Conservation (phyloP, 202 grass and related monocot species). For the Digitaria exilis region DNA sequence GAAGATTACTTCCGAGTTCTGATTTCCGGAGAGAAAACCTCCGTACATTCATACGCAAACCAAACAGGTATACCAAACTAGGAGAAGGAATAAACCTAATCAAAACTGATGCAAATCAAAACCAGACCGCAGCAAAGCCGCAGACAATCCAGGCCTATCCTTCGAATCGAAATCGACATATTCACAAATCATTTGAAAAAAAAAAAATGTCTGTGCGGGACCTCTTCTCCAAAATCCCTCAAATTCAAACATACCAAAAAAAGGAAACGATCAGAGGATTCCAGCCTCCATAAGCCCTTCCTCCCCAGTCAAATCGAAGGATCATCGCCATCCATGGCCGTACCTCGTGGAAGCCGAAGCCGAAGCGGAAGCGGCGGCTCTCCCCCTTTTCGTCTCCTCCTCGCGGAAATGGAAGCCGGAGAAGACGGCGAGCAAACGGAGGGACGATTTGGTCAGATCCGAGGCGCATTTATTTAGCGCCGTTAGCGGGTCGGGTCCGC, state of each 20-base stretch:
- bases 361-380: constrained; percentile 2
- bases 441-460: constrained; percentile 53
- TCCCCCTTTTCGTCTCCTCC: neutral
- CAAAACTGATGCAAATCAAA: neutral
- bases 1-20: neutral
- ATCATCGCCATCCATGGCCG: neutral
- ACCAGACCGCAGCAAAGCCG: neutral
- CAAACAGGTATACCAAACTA: neutral
- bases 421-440: constrained; percentile 43
- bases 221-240: neutral
- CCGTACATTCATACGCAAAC: neutral
- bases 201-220: neutral
- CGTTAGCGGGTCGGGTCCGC: constrained; percentile 40
- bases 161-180: neutral
- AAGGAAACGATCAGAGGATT: constrained; percentile 21
- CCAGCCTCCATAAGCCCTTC: neutral
- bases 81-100: neutral
- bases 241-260: neutral
- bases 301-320: neutral
- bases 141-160: neutral
- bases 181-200: neutral
- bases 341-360: constrained; percentile 32
- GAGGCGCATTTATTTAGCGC: constrained; percentile 43
- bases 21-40: neutral
- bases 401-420: constrained; percentile 27